A percentile compares a stretch with the other conserved stretches of the same genome.
Conservation (phyloP, 768 basidiomycete genomes). For the Lentinula edodes region DNA sequence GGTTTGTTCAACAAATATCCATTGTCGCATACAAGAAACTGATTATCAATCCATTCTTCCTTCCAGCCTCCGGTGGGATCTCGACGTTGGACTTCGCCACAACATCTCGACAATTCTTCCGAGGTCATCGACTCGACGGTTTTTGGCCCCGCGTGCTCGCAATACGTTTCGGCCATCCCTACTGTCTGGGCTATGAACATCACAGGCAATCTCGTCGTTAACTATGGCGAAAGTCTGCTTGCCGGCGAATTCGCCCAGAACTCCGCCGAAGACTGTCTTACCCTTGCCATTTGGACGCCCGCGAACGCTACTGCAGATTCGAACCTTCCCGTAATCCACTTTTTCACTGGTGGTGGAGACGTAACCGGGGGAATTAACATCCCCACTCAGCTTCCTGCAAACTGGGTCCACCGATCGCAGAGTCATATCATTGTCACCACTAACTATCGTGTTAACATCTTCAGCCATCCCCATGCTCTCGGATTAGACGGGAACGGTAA, state of each 20-base stretch:
- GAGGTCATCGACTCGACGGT: conserved; percentile 1
- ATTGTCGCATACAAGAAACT: background rate
- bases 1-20: background rate
- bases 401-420: conserved; percentile 11
- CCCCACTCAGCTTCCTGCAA: conserved; percentile 10
- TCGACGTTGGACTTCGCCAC: conserved; percentile 9
- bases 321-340: conserved; percentile 12
- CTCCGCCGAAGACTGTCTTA: conserved; percentile 11
- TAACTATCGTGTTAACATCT: conserved; percentile 12
- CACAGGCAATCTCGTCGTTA: conserved; percentile 9
- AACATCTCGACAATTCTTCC: background rate
- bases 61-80: conserved; percentile 8
- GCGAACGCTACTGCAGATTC: conserved; percentile 4
- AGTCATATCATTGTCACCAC: conserved; percentile 10
- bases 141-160: conserved; percentile 9
- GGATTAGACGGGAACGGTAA: conserved; percentile 15
- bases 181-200: conserved; percentile 8
- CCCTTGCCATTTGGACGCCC: conserved; percentile 12
- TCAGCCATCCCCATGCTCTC: conserved; percentile 9
- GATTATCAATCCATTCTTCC: background rate
- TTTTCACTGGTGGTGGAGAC: conserved; percentile 10
- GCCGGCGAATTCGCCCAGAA: conserved; percentile 3
- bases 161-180: conserved; percentile 8
- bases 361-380: conserved; percentile 9
- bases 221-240: conserved; percentile 8